Evolutionary conservation across 139 green algal species (phyloP), one percentile per base, ranked within the genome.

Genomic region (Nannochloris sp.): DNA sequence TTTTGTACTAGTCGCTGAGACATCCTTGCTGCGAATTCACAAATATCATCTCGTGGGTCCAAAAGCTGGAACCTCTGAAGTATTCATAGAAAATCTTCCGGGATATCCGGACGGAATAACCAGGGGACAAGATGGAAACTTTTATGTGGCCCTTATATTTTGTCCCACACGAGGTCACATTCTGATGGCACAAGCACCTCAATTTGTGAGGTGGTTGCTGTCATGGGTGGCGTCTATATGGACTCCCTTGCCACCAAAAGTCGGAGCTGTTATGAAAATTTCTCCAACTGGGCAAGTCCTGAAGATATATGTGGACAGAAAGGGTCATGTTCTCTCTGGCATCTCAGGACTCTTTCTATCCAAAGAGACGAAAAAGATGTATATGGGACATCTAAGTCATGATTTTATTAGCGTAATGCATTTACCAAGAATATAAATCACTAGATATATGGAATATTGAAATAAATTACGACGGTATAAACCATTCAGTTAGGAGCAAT

Each of bases 31-130:
- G 50, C 43, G 69, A 6, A 40, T 89, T 17, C 31, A 67, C 4
- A 63, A 73, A n/a, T 62, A 78, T 48, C 90, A 77, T 75, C 75
- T 93, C 5, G 71, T 62, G 16, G 85, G 85, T 8, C 70, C 79
- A 30, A 74, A 81, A 62, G 68, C 67, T 5, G 36, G 60, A 6
- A 66, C 60, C n/a, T 23, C 13, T 16, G 29, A 51, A 4, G 60
- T 55, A 4, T 20, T 66, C 3, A 37, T 55, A 23, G 36, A 53
- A 20, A 57, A 25, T 43, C n/a, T 66, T 10, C 60, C 60, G 10
- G 60, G 60, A 37, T 66, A 33, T 55, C 60, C 60, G 20, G 60
- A 66, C 26, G 60, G 60, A 13, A 57, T 66, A 40, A 23, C 36
- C 4, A 16, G 60, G 0, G 33, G 12, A 56, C 14, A 10, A 43